phyloP scores from a whole-genome alignment of 176 grass and related monocot genomes.

The Hsuehochloa calcarea region DNA sequence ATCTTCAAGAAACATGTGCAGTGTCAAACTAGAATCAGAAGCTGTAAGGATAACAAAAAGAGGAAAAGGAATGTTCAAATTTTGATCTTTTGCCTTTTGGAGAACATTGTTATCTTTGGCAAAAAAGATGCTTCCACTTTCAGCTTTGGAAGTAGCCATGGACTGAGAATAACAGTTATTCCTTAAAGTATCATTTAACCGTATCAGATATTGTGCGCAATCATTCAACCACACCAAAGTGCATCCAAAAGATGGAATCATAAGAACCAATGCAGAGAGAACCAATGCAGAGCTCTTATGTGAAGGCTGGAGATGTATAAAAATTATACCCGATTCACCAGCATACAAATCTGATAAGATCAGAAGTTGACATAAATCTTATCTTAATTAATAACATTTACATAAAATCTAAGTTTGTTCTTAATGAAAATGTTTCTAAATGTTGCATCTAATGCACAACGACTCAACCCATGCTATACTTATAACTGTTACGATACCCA shows the following conservation, averaged over 20 bases:
- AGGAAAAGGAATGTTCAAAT: background rate
- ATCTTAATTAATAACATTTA: background rate
- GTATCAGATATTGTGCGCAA: slow-evolving; percentile 12
- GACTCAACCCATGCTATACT: background rate
- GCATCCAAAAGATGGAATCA: background rate
- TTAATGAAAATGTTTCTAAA: background rate
- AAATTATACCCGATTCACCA: background rate
- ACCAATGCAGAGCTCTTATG: background rate
- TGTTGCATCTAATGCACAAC: background rate
- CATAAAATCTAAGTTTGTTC: background rate
- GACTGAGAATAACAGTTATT: background rate
- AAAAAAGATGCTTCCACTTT: slow-evolving; percentile 5
- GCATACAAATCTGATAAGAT: background rate
- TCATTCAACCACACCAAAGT: slow-evolving; percentile 3
- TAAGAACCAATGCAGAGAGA: background rate
- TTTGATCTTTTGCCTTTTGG: background rate
- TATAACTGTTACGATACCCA: background rate
- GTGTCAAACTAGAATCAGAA: background rate
- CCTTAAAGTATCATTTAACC: background rate
- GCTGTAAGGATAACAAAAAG: slow-evolving; percentile 8
- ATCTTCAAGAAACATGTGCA: background rate
- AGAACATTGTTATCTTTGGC: slow-evolving; percentile 9
- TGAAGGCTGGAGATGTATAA: background rate
- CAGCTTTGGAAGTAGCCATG: background rate
- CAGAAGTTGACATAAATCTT: background rate